Conservation (phyloP, 2,329 filamentous ascomycete genomes). For the Periconia digitata region DNA sequence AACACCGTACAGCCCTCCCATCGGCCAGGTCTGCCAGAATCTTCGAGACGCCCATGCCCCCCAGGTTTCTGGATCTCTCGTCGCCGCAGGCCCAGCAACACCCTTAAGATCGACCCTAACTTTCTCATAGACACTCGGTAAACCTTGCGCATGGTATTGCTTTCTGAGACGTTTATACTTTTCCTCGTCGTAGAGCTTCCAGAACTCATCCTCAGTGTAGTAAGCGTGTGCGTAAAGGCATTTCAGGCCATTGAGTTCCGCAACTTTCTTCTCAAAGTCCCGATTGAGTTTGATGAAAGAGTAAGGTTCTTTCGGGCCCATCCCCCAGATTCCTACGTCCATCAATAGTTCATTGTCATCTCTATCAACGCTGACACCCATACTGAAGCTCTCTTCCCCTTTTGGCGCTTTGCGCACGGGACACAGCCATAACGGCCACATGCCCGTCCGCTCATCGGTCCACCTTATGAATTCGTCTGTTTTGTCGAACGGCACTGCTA, state of each 20-base stretch:
- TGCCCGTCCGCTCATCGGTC: slow-evolving; percentile 50
- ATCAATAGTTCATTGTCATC: slow-evolving; percentile 26
- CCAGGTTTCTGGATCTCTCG: slow-evolving; percentile 24
- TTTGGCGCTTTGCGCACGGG: slow-evolving; percentile 44
- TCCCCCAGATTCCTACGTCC: slow-evolving; percentile 73
- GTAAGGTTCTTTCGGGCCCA: slow-evolving; percentile 59
- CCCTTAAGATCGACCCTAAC: slow-evolving; percentile 49
- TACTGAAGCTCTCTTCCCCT: slow-evolving; percentile 31
- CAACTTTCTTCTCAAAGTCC: slow-evolving; percentile 69
- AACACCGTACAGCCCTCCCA: slow-evolving; percentile 45
- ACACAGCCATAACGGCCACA: slow-evolving; percentile 63
- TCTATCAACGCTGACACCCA: slow-evolving; percentile 29
- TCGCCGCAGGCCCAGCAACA: slow-evolving; percentile 19
- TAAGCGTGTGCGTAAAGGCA: slow-evolving; percentile 88
- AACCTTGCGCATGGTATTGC: slow-evolving; percentile 63
- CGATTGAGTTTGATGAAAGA: slow-evolving; percentile 71
- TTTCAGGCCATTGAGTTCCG: slow-evolving; percentile 74
- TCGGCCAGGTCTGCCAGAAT: slow-evolving; percentile 40
- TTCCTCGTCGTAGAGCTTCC: slow-evolving; percentile 61
- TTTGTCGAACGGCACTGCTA: slow-evolving; percentile 58
- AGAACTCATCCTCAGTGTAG: slow-evolving; percentile 72
- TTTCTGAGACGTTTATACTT: slow-evolving; percentile 65
- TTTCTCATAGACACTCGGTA: slow-evolving; percentile 74
- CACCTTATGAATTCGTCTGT: slow-evolving; percentile 58
- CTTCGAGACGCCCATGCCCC: slow-evolving; percentile 23